These are phyloP conservation scores for Colletotrichum cereale DNA, from an alignment of 2,329 filamentous ascomycete genomes.

Conservation along the genomic window DNA sequence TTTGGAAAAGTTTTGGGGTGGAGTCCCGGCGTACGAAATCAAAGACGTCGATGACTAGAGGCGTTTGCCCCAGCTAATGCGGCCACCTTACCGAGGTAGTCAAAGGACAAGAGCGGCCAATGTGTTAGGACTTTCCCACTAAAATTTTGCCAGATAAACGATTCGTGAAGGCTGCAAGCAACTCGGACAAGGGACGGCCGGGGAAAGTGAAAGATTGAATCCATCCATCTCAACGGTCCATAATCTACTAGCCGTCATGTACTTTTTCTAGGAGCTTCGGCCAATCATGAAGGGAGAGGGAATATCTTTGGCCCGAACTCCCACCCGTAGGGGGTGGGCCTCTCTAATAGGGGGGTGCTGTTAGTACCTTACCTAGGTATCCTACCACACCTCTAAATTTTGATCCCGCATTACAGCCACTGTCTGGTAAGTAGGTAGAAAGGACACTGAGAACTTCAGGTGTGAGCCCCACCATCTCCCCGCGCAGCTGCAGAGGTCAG, in stretches of 20 bases:
- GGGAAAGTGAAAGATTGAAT: not conserved
- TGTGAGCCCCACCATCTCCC: constrained; percentile 33
- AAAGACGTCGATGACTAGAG: constrained; percentile 27
- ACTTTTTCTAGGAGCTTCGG: constrained; percentile 26
- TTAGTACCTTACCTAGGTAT: not conserved
- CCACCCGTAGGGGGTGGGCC: not conserved
- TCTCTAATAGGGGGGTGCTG: not conserved
- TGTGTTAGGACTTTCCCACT: not conserved
- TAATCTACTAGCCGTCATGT: constrained; percentile 19
- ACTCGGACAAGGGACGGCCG: not conserved
- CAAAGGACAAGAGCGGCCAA: not conserved
- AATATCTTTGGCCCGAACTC: constrained; percentile 25
- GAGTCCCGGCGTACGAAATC: constrained; percentile 24
- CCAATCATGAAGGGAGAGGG: constrained; percentile 15
- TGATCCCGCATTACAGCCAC: constrained; percentile 9
- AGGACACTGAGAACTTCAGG: constrained; percentile 24
- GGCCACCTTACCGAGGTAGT: not conserved
- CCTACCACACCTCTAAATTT: constrained; percentile 22
- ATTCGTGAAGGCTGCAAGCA: not conserved
- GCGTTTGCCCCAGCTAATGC: constrained; percentile 3
- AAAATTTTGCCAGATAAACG: not conserved
- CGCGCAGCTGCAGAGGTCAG: constrained; percentile 34
- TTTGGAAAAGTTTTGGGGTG: constrained; percentile 31
- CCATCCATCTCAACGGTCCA: not conserved
- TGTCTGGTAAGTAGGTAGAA: not conserved